Evolutionary conservation across 2,329 filamentous ascomycete species (phyloP), one percentile per base, ranked within the genome.

Genomic region (Epichloe typhina): DNA sequence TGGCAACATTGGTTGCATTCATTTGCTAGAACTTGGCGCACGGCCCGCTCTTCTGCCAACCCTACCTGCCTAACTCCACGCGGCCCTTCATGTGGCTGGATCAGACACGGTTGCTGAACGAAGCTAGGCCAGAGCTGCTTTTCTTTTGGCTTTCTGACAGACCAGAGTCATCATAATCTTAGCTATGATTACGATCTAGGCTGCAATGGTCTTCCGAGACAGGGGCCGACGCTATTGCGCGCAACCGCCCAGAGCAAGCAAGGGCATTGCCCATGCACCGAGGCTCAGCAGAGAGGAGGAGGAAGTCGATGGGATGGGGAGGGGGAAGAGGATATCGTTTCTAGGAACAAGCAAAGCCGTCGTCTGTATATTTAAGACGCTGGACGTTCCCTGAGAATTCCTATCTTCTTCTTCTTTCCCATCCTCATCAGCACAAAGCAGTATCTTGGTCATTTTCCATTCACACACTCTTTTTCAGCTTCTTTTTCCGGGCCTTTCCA

Each of bases 311-410:
- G 5, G 39, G 44, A 21, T 41, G 40, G 39, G 40, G 21, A 6
- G 23, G 23, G 51, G 17, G 44, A 47, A 6, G 46, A 44, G 44
- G 31, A 5, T 26, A 36, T 31, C 19, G 31, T 41, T 42, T 31
- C 38, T 31, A 33, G 45, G 17, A 36, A 12, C n/a, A 47, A n/a
- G 35, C 26, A 35, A 35, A 6, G 8, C 12, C 31, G 23, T 41
- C 33, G 26, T 31, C 7, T 26, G 48, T 43, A 35, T 58, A 59
- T 51, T 59, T 59, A 59, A 59, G 52, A 55, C 52, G 31, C 35
- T 46, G 12, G 45, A 31, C 51, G 41, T 46, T 51, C 53, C 56
- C 53, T 50, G 50, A 44, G 43, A 33, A 38, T 13, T 40, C 40
- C 13, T 11, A 19, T 23, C 48, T 21, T 42, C 33, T 26, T 48